Conservation (phyloP, 139 green algal species). For the Chlamydomonas sp. region DNA sequence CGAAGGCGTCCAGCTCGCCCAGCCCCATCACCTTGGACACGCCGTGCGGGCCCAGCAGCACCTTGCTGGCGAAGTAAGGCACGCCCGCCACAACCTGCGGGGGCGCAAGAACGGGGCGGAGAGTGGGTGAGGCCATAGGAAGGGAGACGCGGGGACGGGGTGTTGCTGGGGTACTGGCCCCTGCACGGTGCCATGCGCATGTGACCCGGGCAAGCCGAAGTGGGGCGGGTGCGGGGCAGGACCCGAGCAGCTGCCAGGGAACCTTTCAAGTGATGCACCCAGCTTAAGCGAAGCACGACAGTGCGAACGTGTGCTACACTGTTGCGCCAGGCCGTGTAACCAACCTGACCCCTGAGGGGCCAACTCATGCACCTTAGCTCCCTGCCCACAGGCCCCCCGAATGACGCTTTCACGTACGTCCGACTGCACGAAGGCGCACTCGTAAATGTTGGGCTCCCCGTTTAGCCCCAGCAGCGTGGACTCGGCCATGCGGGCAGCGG, state of each 20-base stretch:
- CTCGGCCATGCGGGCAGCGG: conserved; percentile 85
- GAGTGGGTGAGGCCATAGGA: background rate
- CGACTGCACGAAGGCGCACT: conserved; percentile 79
- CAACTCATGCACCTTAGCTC: background rate
- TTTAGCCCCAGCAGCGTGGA: conserved; percentile 81
- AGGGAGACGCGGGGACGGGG: background rate
- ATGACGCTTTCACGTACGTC: conserved; percentile 32
- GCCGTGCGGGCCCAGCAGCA: conserved; percentile 74
- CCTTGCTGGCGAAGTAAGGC: conserved; percentile 67
- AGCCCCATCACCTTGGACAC: conserved; percentile 73
- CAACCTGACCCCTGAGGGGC: background rate
- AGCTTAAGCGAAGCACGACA: background rate
- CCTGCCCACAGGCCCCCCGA: too few species aligned
- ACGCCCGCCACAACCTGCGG: conserved; percentile 44
- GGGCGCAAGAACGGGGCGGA: background rate
- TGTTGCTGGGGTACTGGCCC: too few species aligned
- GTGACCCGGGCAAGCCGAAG: too few species aligned
- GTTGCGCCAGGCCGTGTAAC: background rate
- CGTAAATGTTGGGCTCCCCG: conserved; percentile 73
- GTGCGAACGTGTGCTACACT: background rate
- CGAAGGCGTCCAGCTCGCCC: conserved; percentile 72
- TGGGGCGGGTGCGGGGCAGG: too few species aligned
- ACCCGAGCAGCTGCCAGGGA: too few species aligned
- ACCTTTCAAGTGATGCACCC: background rate
- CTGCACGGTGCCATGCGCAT: too few species aligned